phyloP scores from a whole-genome alignment of 2,329 filamentous ascomycete species.

The Ceratocystis destructans region DNA sequence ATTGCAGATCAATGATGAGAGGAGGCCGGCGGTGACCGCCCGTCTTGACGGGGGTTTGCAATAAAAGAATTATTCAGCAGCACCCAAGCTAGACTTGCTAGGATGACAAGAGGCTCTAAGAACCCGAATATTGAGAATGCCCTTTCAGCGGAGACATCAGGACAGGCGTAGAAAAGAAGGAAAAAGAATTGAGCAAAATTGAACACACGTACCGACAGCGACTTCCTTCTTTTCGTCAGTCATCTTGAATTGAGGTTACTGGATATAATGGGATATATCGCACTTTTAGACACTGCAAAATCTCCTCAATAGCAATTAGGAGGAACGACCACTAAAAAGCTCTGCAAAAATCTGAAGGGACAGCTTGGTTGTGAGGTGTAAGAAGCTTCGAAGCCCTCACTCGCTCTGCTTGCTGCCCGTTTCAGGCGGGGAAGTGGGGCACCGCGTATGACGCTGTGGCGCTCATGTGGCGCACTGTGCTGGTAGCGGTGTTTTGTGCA shows the following conservation, averaged over 20 bases:
- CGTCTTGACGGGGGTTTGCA: slow-evolving; percentile 12
- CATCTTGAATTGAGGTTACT: slow-evolving; percentile 26
- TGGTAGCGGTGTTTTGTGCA: neutral
- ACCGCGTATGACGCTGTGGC: slow-evolving; percentile 17
- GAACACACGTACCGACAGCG: slow-evolving; percentile 25
- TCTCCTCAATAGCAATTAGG: slow-evolving; percentile 18
- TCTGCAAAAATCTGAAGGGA: slow-evolving; percentile 19
- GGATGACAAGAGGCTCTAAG: too few relatives aligned
- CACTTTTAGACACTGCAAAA: slow-evolving; percentile 15
- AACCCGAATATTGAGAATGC: neutral
- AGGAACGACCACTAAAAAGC: slow-evolving; percentile 9
- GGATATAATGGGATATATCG: slow-evolving; percentile 14
- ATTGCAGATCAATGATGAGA: neutral
- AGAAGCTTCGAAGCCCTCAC: slow-evolving; percentile 17
- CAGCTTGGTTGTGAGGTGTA: slow-evolving; percentile 11
- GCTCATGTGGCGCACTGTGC: slow-evolving; percentile 8
- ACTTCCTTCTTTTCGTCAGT: slow-evolving; percentile 33
- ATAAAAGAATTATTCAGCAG: slow-evolving; percentile 3
- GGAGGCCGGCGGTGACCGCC: neutral
- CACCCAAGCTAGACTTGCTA: too few relatives aligned
- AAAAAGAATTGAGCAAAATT: slow-evolving; percentile 9
- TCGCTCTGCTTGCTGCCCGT: slow-evolving; percentile 8
- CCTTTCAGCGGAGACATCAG: neutral
- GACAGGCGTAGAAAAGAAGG: neutral
- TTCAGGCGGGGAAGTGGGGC: slow-evolving; percentile 20